Base-by-base conservation (phyloP, 2,329 filamentous ascomycete genomes). In the Alternaria hordeiaustralica region DNA sequence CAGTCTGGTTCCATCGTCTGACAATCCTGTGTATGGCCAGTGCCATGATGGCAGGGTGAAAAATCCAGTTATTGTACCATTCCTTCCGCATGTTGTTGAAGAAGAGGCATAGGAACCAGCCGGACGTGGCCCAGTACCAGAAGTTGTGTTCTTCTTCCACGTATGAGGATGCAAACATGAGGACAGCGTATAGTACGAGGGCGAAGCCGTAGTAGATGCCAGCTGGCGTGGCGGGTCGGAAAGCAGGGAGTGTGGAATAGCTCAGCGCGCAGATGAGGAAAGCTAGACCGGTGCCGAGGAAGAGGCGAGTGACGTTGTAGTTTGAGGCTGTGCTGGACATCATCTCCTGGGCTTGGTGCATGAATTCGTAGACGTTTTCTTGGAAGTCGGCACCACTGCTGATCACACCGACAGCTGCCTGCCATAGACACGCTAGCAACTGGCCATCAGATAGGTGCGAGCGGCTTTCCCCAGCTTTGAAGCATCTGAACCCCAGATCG, bases 131-230 rank as follows among this genome's bases (percentile, higher is more conserved):
- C 94, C 95, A 98, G 81, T 99, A 98, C 96, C 96, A 99, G 78
- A 97, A 97, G 70, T 98, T 93, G 54, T 99, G 96, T 79, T 99
- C 96, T 81, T 99, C 96, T 80, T 99, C 96, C 3, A 99, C 93
- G 78, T 96, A 99, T 75, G 94, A 98, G 77, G 93, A 97, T 10
- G 94, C 95, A 81, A 98, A 98, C 94, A 98, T 98, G 89, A 97
- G 96, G 41, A 88, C 78, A 2, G 90, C 89, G 75, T 98, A 97
- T 6, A 85, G 73, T 3, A 75, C 15, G 9, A 78, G 71, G 0
- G 77, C 74, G 3, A 81, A 30, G 3, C 75, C 62, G 63, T 81
- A 81, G 68, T 78, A 80, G n/a, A 79, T 18, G 6, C 78, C 79
- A 0, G 87, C 79, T 0, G 89, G 51, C 1, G 87, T 87, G 28